These are phyloP conservation scores for Pseudocercospora musae DNA, from an alignment of 2,329 filamentous ascomycete species.

Conservation along the genomic window DNA sequence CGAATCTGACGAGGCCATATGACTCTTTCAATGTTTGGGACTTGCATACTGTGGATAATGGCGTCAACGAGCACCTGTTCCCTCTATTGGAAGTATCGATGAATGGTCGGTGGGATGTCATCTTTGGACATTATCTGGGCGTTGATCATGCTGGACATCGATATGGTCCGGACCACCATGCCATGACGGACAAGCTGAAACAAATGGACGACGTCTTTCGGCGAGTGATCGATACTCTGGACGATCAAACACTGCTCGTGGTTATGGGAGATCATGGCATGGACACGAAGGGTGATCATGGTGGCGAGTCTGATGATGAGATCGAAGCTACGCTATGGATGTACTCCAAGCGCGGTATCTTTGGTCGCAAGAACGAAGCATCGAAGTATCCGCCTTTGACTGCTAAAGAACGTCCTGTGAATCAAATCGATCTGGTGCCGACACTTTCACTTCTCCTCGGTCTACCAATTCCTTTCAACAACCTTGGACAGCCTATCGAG, in stretches of 20 bases:
- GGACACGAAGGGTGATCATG: constrained; percentile 95
- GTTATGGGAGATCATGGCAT: constrained; percentile 99
- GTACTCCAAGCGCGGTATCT: constrained; percentile 85
- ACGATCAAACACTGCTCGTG: constrained; percentile 82
- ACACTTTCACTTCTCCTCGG: constrained; percentile 85
- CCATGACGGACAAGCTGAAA: constrained; percentile 83
- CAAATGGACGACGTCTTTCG: constrained; percentile 86
- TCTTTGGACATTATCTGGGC: constrained; percentile 89
- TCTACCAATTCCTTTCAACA: constrained; percentile 93
- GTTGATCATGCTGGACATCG: constrained; percentile 96
- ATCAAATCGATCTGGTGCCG: constrained; percentile 92
- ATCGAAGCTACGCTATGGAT: constrained; percentile 95
- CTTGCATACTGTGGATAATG: constrained; percentile 92
- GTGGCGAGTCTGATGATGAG: constrained; percentile 96
- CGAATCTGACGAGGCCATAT: constrained; percentile 80
- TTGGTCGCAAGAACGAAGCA: constrained; percentile 69
- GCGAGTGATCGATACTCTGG: constrained; percentile 66
- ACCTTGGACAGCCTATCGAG: constrained; percentile 85
- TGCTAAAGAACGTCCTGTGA: constrained; percentile 71
- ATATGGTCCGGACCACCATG: constrained; percentile 87
- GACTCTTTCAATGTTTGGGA: constrained; percentile 99
- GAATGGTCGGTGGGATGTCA: constrained; percentile 78
- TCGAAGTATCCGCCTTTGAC: constrained; percentile 59
- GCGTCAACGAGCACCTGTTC: constrained; percentile 85
- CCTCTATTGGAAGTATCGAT: constrained; percentile 69